A percentile compares a stretch with the other conserved stretches of the same genome.
phyloP scores from a whole-genome alignment of 2,329 filamentous ascomycete species.

The Dactylella cylindrospora region DNA sequence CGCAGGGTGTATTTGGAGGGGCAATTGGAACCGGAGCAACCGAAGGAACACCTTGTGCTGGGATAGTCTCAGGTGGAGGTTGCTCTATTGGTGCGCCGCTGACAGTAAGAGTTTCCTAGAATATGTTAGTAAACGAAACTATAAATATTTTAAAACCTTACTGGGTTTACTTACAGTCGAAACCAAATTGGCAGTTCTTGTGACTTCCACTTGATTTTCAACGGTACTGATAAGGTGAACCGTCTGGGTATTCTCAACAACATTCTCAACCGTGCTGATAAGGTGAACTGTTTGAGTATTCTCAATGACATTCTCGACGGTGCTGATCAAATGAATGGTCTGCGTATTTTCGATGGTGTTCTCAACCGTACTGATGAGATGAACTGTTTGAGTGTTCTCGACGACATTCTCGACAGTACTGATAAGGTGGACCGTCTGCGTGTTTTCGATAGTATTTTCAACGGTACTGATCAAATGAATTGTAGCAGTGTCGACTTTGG shows the following conservation, averaged over 20 bases:
- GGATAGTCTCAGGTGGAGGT: conserved; percentile 5
- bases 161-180: conserved; percentile 12
- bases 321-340: conserved; percentile 9
- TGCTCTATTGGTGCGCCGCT: conserved; percentile 24
- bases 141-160: not conserved
- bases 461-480: conserved; percentile 21
- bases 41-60: not conserved
- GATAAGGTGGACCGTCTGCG: not conserved
- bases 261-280: conserved; percentile 7
- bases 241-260: not conserved
- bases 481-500: conserved; percentile 20
- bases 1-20: conserved; percentile 12
- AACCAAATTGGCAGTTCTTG: conserved; percentile 16
- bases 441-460: not conserved
- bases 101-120: conserved; percentile 18
- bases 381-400: conserved; percentile 13
- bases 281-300: not conserved
- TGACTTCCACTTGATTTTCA: not conserved
- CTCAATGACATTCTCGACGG: conserved; percentile 1
- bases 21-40: not conserved
- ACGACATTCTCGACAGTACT: conserved; percentile 3
- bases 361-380: conserved; percentile 15
- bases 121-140: not conserved
- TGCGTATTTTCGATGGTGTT: conserved; percentile 9
- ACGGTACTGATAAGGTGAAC: not conserved